Evolutionary conservation across 2,329 filamentous ascomycete species (phyloP), one percentile per base, ranked within the genome.

Genomic region (Pyricularia grisea): DNA sequence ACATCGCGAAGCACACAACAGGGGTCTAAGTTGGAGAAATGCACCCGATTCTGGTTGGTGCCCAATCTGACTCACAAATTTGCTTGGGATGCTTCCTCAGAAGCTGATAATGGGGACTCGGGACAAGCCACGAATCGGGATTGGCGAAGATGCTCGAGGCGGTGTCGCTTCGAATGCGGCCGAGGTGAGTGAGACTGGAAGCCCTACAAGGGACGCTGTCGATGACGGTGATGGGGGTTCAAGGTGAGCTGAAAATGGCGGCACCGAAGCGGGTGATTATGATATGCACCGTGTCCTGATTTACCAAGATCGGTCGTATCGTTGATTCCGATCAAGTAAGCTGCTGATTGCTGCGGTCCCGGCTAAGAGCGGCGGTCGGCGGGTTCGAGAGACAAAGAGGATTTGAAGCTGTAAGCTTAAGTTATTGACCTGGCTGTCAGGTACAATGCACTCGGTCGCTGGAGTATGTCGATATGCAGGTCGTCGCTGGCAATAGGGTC

Each of bases 61-160:
- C n/a, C 64, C 28, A 23, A 33, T 66, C 64, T 66, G 64, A 66
- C 64, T 66, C 64, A 66, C 64, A 66, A 36, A 66, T 66, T 66
- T 66, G 64, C 64, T 66, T 28, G 42, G 42, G 42, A 20, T 50
- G 42, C 42, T 50, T 50, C 17, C 42, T 50, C 3, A 33, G 30
- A 36, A 33, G 9, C 64, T 64, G 25, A 27, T 30, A 64, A 64
- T 50, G 42, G 42, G 12, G 60, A 31, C 64, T 33, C 64, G 30
- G 28, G 64, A 66, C 25, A 66, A 66, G 64, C 10, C 27, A 66
- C n/a, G 64, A 28, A 33, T 31, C 20, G 64, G 64, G 64, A 66
- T 66, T 66, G 64, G 64, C 20, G 64, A 66, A 66, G 64, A 20
- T 17, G 64, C n/a, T 66, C 25, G 27, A 66, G 64, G 64, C 64